Base-by-base conservation (phyloP, 305 asterid species). In the Fraxinus sp. region DNA sequence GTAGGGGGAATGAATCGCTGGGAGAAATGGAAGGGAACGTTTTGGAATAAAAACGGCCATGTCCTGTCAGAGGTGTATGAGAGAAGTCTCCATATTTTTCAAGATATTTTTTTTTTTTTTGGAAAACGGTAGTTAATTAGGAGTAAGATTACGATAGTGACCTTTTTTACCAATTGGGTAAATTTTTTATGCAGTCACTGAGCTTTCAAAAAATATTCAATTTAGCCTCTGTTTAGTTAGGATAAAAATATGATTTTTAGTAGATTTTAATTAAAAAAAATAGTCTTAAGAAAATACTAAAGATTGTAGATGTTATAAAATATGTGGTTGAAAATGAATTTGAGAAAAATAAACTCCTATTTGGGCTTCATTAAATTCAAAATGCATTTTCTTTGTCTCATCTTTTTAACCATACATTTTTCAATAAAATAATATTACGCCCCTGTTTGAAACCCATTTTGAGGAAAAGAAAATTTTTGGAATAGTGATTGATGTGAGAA, bases 11-110 rank as follows among this genome's bases (percentile, higher is more conserved):
- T 32, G 22, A 3, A 26, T 36, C 26, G 64, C 84, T 59, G 9
- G 14, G 57, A 57, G 78, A 75, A 62, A 80, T 55, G 83, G 73
- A 77, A 46, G 28, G 52, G 77, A 59, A 37, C 26, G 22, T 49
- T 55, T 37, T n/a, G 80, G 32, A 28, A 57, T 28, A 55, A 72
- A 84, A 83, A 83, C 87, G 84, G 90, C 83, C 87, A 86, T 75
- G 49, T 14, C 22, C 68, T 37, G 39, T 13, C 32, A 37, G 76
- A 41, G 39, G 82, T 74, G 83, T 83, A 79, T 77, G 64, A 52
- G 16, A 77, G 83, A 86, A 86, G 85, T 74, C 68, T 73, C 84
- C 33, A 62, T 41, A 70, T 82, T 24, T 33, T n/a, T 20, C 9
- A 22, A 14, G 55, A 11, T 72, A 73, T 3, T 36, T 79, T 10